Conservation (phyloP, 495 filamentous ascomycete species). For the Penicillium riverlandense region DNA sequence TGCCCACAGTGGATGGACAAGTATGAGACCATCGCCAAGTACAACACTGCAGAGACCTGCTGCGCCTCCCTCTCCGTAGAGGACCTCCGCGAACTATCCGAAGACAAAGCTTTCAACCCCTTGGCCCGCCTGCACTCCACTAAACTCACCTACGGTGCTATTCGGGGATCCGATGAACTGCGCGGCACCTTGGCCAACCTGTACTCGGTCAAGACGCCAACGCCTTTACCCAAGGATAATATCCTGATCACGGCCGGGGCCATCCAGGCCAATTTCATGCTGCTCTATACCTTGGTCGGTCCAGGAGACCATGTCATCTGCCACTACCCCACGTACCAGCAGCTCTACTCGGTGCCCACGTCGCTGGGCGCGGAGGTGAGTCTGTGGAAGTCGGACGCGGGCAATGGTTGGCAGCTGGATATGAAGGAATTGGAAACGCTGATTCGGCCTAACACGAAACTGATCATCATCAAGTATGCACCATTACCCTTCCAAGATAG, state of each 20-base stretch:
- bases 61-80: conserved; percentile 72
- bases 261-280: conserved; percentile 75
- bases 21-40: conserved; percentile 64
- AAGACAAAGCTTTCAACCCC: conserved; percentile 40
- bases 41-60: conserved; percentile 87
- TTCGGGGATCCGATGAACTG: conserved; percentile 59
- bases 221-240: conserved; percentile 52
- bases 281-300: conserved; percentile 66
- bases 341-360: conserved; percentile 70
- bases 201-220: conserved; percentile 50
- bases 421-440: conserved; percentile 58
- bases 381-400: conserved; percentile 64
- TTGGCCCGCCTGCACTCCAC: conserved; percentile 31
- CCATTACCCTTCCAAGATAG: background rate
- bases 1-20: conserved; percentile 75
- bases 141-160: conserved; percentile 63
- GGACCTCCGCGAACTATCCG: conserved; percentile 54
- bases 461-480: conserved; percentile 57
- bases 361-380: conserved; percentile 76
- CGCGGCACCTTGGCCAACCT: conserved; percentile 56
- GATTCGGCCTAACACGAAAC: conserved; percentile 68
- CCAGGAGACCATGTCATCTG: conserved; percentile 86
- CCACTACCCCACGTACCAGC: conserved; percentile 86
- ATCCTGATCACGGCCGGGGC: conserved; percentile 75
- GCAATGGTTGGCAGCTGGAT: conserved; percentile 61